Percentiles rank a stretch among this genome's conserved stretches.
Conservation (phyloP, 345 rosid species). For the rapeseed (Brassica napus) region Da-Ae NC_063434.1:30777501-30778000, state of each 20-base stretch:
- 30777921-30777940: background rate
- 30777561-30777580: background rate
- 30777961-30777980: constrained; percentile 35
- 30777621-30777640: constrained; percentile 18
- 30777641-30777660: constrained; percentile 44
- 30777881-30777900: background rate
- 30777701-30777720: constrained; percentile 72
- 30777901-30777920: background rate
- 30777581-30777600: background rate
- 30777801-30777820: constrained; percentile 70
- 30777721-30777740: constrained; percentile 88
- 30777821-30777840: constrained; percentile 59
- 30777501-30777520: background rate
- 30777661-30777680: constrained; percentile 81
- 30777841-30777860: constrained; percentile 42
- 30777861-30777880: constrained; percentile 43
- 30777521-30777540: constrained; percentile 1
- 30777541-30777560: background rate
- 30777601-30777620: constrained; percentile 6
- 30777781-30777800: constrained; percentile 65
- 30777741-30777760: constrained; percentile 74
- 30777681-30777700: constrained; percentile 90
- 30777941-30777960: constrained; percentile 32
- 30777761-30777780: constrained; percentile 80
- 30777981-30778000: constrained; percentile 33